A percentile compares a stretch with the other conserved stretches of the same genome.
These are phyloP conservation scores for Atkinsonella hypoxylon DNA, from an alignment of 2,329 filamentous ascomycete species.

Conservation along the genomic window DNA sequence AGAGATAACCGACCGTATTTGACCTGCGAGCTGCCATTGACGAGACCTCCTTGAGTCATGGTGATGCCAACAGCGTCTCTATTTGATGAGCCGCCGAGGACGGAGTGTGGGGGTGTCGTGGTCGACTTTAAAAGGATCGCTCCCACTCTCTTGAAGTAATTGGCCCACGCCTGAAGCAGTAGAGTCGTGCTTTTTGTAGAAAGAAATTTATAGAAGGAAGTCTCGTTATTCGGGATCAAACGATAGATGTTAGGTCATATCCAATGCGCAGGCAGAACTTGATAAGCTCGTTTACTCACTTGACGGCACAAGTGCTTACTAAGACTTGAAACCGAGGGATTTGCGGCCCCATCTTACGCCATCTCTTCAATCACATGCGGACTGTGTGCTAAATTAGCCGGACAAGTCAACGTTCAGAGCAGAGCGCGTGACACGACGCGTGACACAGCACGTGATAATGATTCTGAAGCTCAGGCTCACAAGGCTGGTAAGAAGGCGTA, in stretches of 20 bases:
- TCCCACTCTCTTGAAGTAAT: too few relatives aligned
- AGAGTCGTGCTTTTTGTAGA: too few relatives aligned
- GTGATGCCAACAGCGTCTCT: neutral
- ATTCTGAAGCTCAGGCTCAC: neutral
- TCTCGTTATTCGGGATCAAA: neutral
- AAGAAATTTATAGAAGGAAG: too few relatives aligned
- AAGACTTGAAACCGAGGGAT: neutral
- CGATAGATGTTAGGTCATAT: neutral
- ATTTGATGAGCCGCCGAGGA: neutral
- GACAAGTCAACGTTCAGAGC: neutral
- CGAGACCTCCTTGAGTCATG: slow-evolving; percentile 14
- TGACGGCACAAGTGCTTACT: too few relatives aligned
- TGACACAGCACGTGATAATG: neutral
- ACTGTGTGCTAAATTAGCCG: neutral
- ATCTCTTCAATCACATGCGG: neutral
- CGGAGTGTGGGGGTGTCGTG: neutral
- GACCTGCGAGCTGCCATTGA: slow-evolving; percentile 10
- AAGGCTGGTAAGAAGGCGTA: slow-evolving; percentile 1
- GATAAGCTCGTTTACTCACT: too few relatives aligned
- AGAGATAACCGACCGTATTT: slow-evolving; percentile 19
- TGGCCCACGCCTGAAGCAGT: too few relatives aligned
- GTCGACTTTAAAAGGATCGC: too few relatives aligned
- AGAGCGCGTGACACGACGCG: neutral
- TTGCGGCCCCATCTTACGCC: neutral
- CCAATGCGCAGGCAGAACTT: neutral